Percentiles rank a stretch among this genome's conserved stretches.
Conservation (phyloP, 208 protist genomes). For the Strigomonas galati region DNA sequence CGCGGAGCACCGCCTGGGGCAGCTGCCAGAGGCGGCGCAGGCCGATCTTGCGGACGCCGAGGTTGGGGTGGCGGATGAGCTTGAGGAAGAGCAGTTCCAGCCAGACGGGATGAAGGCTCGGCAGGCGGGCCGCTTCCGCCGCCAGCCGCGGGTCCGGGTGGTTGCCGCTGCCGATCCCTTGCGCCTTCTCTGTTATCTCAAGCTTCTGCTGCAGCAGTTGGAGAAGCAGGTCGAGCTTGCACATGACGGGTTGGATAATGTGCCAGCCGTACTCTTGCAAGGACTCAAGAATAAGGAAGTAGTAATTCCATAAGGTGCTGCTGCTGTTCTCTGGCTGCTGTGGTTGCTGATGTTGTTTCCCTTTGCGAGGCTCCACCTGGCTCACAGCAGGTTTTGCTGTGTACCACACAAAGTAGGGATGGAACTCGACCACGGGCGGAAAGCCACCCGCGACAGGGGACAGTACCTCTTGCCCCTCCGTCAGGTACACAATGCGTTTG, state of each 20-base stretch:
- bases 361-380: too few relatives aligned
- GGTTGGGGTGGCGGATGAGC: slow-evolving; percentile 74
- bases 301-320: slow-evolving; percentile 49
- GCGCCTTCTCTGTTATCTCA: background rate
- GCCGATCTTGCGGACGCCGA: slow-evolving; percentile 66
- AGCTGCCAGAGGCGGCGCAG: slow-evolving; percentile 60
- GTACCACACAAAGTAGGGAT: slow-evolving; percentile 49
- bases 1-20: slow-evolving; percentile 33
- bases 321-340: background rate
- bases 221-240: slow-evolving; percentile 63
- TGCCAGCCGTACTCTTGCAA: slow-evolving; percentile 84
- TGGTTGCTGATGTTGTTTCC: slow-evolving; percentile 4
- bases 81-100: slow-evolving; percentile 81
- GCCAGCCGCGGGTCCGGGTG: background rate
- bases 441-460: background rate
- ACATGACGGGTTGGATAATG: slow-evolving; percentile 71
- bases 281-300: slow-evolving; percentile 79
- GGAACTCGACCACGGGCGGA: slow-evolving; percentile 21
- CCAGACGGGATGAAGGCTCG: slow-evolving; percentile 50
- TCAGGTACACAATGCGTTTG: slow-evolving; percentile 78
- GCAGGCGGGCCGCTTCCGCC: background rate
- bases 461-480: slow-evolving; percentile 16
- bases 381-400: too few relatives aligned
- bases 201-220: slow-evolving; percentile 25
- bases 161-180: background rate